Evolutionary conservation across 139 green algal species (phyloP).

Genomic region (Limnomonas spitsbergensis): DNA sequence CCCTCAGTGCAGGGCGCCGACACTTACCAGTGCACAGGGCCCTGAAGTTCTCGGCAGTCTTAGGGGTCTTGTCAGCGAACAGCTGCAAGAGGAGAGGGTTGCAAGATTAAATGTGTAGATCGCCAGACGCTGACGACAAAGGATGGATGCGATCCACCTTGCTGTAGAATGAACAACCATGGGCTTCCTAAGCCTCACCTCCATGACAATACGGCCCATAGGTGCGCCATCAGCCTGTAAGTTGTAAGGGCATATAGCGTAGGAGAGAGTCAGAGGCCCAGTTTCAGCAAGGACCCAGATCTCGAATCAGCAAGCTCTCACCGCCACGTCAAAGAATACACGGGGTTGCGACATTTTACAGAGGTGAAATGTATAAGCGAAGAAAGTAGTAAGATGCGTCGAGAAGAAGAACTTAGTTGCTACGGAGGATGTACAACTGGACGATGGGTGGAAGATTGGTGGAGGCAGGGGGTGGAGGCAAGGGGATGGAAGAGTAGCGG

Average conservation of each 20-base stretch:
- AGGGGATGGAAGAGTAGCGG: no score
- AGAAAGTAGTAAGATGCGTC: no score
- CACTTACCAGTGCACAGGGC: constrained; percentile 52
- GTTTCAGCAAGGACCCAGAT: neutral
- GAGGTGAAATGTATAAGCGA: no score
- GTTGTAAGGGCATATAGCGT: neutral
- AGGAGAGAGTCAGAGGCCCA: neutral
- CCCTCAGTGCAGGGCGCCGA: neutral
- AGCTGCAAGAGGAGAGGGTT: no score
- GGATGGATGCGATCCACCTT: constrained; percentile 44
- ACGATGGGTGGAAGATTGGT: no score
- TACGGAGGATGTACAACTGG: no score
- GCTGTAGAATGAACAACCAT: neutral
- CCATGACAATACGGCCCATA: neutral
- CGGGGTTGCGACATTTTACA: constrained; percentile 32
- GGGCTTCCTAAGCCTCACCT: neutral
- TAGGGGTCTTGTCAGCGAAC: constrained; percentile 75
- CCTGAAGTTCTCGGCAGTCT: constrained; percentile 84
- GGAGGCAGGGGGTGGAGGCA: no score
- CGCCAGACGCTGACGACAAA: constrained; percentile 22
- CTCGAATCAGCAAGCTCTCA: neutral
- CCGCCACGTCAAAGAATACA: constrained; percentile 50
- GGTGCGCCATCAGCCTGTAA: neutral
- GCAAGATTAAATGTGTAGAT: no score
- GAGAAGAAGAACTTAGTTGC: no score